Base-by-base conservation (phyloP, 805 yeast species). In the Blastobotrys parvus region DNA sequence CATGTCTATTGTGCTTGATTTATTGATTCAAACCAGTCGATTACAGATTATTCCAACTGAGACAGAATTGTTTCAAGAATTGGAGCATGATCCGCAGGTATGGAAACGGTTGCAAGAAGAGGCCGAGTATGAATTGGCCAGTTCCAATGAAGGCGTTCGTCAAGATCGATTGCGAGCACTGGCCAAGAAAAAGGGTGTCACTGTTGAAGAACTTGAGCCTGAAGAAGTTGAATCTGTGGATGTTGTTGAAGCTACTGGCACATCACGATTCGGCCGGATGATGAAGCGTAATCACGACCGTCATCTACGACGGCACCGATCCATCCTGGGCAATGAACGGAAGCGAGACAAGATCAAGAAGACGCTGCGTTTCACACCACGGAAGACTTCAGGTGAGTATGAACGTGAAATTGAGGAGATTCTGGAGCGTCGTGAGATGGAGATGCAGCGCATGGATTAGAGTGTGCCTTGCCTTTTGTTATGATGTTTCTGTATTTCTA, bases 61-160 rank as follows among this genome's bases (percentile, higher is more conserved):
- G 52, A 78, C 86, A 6, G 95, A 86, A 46, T 64, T 76, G 15
- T 92, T 87, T 66, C 87, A 83, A 52, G 68, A 76, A 15, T 70
- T 84, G 43, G 98, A 92, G 61, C 76, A 77, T 55, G 82, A 80
- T 54, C 63, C 74, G 15, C 75, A 70, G 10, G 66, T 89, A 55
- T 72, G 92, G 53, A 74, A 75, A 49, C 69, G 74, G 34, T 71
- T 92, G 53, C 97, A 92, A 60, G 61, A 74, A 22, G 80, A 73
- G 34, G 81, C 97, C 0, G 80, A 70, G 54, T 69, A 69, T 21
- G 94, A 88, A 49, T 69, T 92, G 6, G 40, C 32, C 60, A 66
- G 72, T 40, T 92, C 29, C 15, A 38, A 84, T 58, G 81, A 38
- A n/a, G 41, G 35, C 8, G 17, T 10, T 16, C 38, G 27, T 4